phyloP scores from a whole-genome alignment of 495 filamentous ascomycete genomes.

The Daldinia caldariorum region DNA sequence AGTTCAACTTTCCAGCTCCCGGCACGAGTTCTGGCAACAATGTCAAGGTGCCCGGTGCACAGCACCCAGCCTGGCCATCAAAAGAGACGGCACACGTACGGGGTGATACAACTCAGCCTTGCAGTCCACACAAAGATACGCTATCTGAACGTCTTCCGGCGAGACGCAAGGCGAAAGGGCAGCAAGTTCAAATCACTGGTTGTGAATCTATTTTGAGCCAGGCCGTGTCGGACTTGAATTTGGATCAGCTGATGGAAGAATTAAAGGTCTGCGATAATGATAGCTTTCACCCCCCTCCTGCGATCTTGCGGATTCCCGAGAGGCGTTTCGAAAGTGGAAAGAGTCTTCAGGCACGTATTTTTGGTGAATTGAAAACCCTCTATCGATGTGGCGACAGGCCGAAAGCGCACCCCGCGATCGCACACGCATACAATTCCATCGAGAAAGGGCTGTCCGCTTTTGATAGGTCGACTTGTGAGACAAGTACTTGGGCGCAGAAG shows the following conservation, averaged over 20 bases:
- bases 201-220: conserved; percentile 57
- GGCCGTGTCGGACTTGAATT: conserved; percentile 13
- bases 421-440: conserved; percentile 68
- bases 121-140: not conserved
- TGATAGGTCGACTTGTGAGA: conserved; percentile 80
- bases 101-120: conserved; percentile 35
- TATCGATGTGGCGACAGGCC: conserved; percentile 25
- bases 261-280: conserved; percentile 53
- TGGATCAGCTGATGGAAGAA: conserved; percentile 43
- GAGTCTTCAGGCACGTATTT: conserved; percentile 56
- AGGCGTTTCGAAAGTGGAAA: conserved; percentile 62
- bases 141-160: conserved; percentile 2
- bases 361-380: conserved; percentile 47
- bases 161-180: conserved; percentile 61
- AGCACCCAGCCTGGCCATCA: conserved; percentile 76
- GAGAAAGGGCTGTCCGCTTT: conserved; percentile 74
- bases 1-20: conserved; percentile 44
- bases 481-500: conserved; percentile 80
- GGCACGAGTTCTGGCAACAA: conserved; percentile 47
- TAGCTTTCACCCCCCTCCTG: conserved; percentile 51
- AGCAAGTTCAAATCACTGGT: conserved; percentile 52
- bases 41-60: conserved; percentile 67
- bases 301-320: conserved; percentile 57
- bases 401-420: conserved; percentile 66
- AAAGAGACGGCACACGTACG: conserved; percentile 69